Base-by-base conservation (phyloP, 805 yeast genomes). In the Candida wancherniae region DNA sequence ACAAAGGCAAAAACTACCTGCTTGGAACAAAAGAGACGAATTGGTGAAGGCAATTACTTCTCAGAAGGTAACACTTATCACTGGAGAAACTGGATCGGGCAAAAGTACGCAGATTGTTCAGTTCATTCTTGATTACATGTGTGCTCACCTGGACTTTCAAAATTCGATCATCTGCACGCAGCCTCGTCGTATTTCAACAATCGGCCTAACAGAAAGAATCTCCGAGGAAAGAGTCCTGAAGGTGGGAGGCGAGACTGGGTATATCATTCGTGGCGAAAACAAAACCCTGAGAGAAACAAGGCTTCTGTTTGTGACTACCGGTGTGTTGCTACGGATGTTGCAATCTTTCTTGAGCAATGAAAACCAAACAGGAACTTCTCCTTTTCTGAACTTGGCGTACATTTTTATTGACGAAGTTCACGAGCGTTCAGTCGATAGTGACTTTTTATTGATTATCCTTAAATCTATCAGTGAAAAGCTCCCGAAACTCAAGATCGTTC, bases 81-180 rank as follows among this genome's bases (percentile, higher is more conserved):
- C 97, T 2, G 98, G 97, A 53, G 98, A 92, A 54, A 90, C 97
- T 0, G 97, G 97, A 46, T 88, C 97, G 1, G 97, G 97, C 45
- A 90, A 90, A 51, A 85, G 96, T 1, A 90, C 98, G 0, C 98
- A 90, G 53, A 76, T 85, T 4, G 95, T 86, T 5, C 98, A 90
- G 53, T 90, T 87, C 44, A 63, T 90, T 13, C 58, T 90, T 11
- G 97, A 90, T 52, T 67, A 77, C 22, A 48, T 84, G 36, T 67
- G 73, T 28, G 26, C 58, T 0, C 51, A 57, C 9, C 71, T 71
- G 0, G 73, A 73, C 39, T 79, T 68, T 40, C 54, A 59, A 15
- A 69, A 81, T 3, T 71, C 68, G 22, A 82, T 90, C 4, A 62
- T 90, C 1, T 87, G 96, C 57, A 87, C 97, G 0, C 97, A 90